Conservation (phyloP, 352 stramenopile species). For the Globisporangium mamillatum region DNA sequence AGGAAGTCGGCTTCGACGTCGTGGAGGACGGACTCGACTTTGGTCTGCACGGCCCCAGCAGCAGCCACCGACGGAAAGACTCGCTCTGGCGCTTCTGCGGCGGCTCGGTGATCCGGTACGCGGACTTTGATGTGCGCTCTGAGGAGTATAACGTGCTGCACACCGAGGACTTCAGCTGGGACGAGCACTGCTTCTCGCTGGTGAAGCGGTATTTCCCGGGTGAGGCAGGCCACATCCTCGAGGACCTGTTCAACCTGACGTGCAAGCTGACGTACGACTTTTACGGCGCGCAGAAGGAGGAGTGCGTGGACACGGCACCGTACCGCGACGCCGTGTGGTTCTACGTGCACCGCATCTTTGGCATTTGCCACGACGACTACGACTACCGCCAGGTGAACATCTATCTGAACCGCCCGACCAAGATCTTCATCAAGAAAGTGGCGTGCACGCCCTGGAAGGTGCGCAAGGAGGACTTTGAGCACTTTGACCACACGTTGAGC, state of each 20-base stretch:
- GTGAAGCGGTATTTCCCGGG: conserved; percentile 83
- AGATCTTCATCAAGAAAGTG: conserved; percentile 87
- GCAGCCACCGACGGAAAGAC: conserved; percentile 40
- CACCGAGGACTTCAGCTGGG: conserved; percentile 88
- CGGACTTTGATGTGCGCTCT: conserved; percentile 85
- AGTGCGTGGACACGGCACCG: conserved; percentile 69
- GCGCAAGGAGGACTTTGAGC: conserved; percentile 72
- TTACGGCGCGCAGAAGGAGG: conserved; percentile 56
- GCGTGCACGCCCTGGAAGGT: conserved; percentile 85
- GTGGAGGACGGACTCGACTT: conserved; percentile 52
- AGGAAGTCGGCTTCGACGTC: conserved; percentile 45
- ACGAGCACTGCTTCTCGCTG: conserved; percentile 86
- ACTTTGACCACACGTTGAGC: conserved; percentile 79
- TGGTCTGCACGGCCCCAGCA: conserved; percentile 32
- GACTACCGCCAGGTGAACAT: conserved; percentile 84
- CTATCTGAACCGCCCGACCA: conserved; percentile 80
- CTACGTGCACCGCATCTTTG: conserved; percentile 86
- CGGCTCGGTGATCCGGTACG: conserved; percentile 73
- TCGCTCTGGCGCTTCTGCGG: conserved; percentile 84
- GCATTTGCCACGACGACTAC: conserved; percentile 88
- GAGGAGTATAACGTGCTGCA: conserved; percentile 79
- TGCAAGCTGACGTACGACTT: conserved; percentile 82
- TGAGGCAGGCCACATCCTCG: conserved; percentile 76
- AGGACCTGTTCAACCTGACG: conserved; percentile 87
- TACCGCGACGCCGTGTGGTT: conserved; percentile 87